These are phyloP conservation scores for Mycena belliarum DNA, from an alignment of 768 basidiomycete species.

Conservation along the genomic window DNA sequence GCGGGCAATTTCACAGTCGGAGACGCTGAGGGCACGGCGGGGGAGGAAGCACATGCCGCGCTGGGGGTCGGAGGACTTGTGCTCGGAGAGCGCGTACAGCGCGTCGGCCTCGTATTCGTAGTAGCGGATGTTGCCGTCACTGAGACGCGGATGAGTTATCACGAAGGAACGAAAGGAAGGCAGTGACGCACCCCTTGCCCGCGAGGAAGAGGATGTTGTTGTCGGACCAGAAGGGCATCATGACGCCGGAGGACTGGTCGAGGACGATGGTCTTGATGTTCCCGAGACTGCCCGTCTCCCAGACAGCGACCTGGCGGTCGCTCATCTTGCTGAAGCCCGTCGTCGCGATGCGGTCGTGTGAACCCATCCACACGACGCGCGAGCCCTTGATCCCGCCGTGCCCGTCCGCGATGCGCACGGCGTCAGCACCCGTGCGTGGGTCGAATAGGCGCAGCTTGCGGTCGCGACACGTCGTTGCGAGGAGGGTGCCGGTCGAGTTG, in stretches of 20 bases:
- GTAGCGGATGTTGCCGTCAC: constrained; percentile 97
- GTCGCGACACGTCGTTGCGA: constrained; percentile 91
- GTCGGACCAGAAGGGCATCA: constrained; percentile 98
- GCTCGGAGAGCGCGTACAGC: constrained; percentile 74
- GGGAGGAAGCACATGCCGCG: constrained; percentile 98
- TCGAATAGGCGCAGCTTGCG: constrained; percentile 92
- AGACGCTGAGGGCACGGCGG: constrained; percentile 82
- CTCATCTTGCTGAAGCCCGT: constrained; percentile 98
- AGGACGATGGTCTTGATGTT: constrained; percentile 78
- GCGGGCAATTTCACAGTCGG: constrained; percentile 92
- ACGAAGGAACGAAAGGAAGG: no score
- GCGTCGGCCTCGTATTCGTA: constrained; percentile 92
- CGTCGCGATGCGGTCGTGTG: constrained; percentile 83
- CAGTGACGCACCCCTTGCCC: constrained; percentile 13
- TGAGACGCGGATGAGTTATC: no score
- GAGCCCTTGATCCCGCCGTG: constrained; percentile 94
- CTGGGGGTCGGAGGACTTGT: constrained; percentile 90
- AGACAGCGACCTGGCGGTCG: constrained; percentile 86
- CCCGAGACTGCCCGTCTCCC: constrained; percentile 79
- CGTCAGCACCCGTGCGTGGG: constrained; percentile 77
- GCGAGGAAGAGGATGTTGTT: constrained; percentile 81
- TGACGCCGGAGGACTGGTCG: constrained; percentile 89
- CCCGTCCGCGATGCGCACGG: constrained; percentile 81
- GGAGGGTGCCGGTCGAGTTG: constrained; percentile 74
- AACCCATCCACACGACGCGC: constrained; percentile 89